Conservation (phyloP, 148 eudicot genomes). For the Persicaria tinctoria region DNA sequence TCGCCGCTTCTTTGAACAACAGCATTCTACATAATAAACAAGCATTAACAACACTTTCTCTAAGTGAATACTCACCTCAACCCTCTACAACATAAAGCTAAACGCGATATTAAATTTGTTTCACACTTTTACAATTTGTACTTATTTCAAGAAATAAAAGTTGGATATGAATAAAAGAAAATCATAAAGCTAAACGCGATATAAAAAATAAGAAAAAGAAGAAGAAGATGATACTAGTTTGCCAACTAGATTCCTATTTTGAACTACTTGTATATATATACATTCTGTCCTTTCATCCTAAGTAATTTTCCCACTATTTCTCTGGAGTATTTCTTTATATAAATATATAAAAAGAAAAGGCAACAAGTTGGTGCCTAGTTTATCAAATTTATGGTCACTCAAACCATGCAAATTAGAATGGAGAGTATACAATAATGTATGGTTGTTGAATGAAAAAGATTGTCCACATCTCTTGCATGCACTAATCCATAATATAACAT, state of each 20-base stretch:
- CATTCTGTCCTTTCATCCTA: not conserved
- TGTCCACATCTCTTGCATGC: not conserved
- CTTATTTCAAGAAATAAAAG: not conserved
- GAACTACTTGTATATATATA: not conserved
- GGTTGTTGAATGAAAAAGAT: not conserved
- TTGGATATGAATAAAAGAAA: not conserved
- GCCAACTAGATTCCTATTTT: not conserved
- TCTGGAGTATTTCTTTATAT: not conserved
- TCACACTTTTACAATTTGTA: not conserved
- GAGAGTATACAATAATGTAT: not conserved
- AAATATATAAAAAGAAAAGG: not conserved
- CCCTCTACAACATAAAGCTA: not conserved
- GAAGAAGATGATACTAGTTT: not conserved
- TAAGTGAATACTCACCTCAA: not conserved
- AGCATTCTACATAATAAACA: slow-evolving; percentile 44
- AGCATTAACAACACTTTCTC: not conserved
- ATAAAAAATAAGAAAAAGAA: not conserved
- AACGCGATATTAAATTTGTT: too few species aligned
- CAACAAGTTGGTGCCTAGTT: not conserved
- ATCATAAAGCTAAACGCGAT: not conserved
- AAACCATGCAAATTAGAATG: not conserved
- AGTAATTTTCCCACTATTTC: not conserved
- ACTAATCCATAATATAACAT: not conserved
- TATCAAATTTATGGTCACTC: not conserved
- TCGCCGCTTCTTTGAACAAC: slow-evolving; percentile 60